phyloP scores from a whole-genome alignment of 2,329 filamentous ascomycete genomes.

The Ascocoryne sarcoides region DNA sequence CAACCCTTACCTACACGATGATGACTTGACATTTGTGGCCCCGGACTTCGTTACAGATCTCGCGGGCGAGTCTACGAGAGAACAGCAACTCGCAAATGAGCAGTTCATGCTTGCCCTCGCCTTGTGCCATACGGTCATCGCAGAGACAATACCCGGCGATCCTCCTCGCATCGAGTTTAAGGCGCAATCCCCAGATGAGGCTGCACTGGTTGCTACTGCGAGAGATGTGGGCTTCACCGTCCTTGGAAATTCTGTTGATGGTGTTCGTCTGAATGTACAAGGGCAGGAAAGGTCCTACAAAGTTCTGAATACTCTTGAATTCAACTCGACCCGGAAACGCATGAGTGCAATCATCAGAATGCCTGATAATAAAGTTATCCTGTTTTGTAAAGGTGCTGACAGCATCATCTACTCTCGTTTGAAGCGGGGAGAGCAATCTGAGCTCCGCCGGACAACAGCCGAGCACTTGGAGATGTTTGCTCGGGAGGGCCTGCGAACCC shows the following conservation, averaged over 20 bases:
- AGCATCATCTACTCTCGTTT: conserved; percentile 94
- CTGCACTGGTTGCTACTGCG: conserved; percentile 86
- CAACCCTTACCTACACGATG: conserved; percentile 85
- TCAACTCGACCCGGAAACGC: conserved; percentile 91
- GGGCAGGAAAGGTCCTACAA: conserved; percentile 79
- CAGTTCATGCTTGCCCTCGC: conserved; percentile 92
- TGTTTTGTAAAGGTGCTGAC: conserved; percentile 97
- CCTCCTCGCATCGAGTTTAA: conserved; percentile 89
- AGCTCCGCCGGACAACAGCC: conserved; percentile 74
- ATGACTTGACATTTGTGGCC: conserved; percentile 84
- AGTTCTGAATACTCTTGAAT: conserved; percentile 90
- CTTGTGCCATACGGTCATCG: conserved; percentile 94
- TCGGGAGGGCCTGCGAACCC: conserved; percentile 83
- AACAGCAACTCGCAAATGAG: conserved; percentile 70
- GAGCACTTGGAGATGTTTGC: conserved; percentile 97
- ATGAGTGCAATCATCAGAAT: conserved; percentile 97
- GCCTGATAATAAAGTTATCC: conserved; percentile 79
- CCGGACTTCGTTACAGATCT: conserved; percentile 83
- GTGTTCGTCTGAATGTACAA: conserved; percentile 77
- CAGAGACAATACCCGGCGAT: conserved; percentile 82
- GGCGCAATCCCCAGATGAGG: conserved; percentile 94
- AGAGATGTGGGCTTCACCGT: conserved; percentile 94
- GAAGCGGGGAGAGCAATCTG: conserved; percentile 73
- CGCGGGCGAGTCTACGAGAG: conserved; percentile 63
- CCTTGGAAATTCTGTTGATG: conserved; percentile 68